A percentile compares a stretch with the other conserved stretches of the same genome.
Conservation (phyloP, 2,329 filamentous ascomycete species). For the Davidsoniella australis region DNA sequence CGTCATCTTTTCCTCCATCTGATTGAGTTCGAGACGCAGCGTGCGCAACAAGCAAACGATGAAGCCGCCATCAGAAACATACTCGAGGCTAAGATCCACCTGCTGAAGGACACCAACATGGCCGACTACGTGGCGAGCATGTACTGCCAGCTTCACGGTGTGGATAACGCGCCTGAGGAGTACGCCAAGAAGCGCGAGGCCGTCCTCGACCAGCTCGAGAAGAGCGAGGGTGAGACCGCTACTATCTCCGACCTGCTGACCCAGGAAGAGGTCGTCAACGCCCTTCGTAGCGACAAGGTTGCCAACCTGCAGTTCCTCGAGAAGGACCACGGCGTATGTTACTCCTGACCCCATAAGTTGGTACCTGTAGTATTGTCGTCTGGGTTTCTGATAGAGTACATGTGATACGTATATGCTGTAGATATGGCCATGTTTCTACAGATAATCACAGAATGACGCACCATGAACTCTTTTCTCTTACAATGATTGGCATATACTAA, state of each 20-base stretch:
- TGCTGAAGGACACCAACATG: constrained; percentile 88
- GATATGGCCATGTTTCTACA: neutral
- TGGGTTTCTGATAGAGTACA: neutral
- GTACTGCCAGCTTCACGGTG: constrained; percentile 74
- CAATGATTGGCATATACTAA: neutral
- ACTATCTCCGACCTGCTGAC: constrained; percentile 78
- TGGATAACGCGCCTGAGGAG: constrained; percentile 62
- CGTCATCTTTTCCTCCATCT: constrained; percentile 92
- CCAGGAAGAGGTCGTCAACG: constrained; percentile 77
- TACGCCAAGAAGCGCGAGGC: constrained; percentile 80
- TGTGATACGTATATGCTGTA: too few species aligned
- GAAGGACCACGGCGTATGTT: constrained; percentile 74
- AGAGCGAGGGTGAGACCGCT: constrained; percentile 71
- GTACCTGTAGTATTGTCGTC: neutral
- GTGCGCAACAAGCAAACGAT: constrained; percentile 58
- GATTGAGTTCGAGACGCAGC: constrained; percentile 74
- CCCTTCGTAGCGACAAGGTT: constrained; percentile 89
- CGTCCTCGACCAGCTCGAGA: constrained; percentile 66
- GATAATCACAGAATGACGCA: neutral
- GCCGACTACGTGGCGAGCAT: constrained; percentile 89
- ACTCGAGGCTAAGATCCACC: constrained; percentile 74
- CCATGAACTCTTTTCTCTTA: neutral
- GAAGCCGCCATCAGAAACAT: constrained; percentile 47
- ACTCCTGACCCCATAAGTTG: neutral
- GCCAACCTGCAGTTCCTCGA: constrained; percentile 97